Base-by-base conservation (phyloP, 495 filamentous ascomycete genomes). In the Terfezia claveryi region DNA sequence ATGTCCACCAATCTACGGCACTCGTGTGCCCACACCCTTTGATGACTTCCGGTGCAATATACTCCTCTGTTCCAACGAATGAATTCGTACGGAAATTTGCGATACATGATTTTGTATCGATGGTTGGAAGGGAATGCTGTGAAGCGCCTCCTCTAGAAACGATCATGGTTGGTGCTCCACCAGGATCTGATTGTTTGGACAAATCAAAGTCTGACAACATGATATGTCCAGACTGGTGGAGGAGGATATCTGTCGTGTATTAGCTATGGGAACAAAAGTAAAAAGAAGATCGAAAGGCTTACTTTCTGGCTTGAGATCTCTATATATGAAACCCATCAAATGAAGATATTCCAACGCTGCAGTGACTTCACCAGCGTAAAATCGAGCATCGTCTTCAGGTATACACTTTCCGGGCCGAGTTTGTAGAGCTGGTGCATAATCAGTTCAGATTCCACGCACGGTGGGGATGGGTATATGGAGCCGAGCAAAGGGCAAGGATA, bases 141-240 rank as follows among this genome's bases (percentile, higher is more conserved):
- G 83, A 88, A 2, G 82, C 80, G 50, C 88, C 87, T 53, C 77
- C 82, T 61, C 87, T 83, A 44, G 82, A 84, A 44, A 94, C 77
- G 58, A 98, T 94, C 89, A 98, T 94, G 11, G 87, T 94, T 17
- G 91, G 91, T 62, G 86, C 85, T 69, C 91, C 91, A 60, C 89
- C 91, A 23, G 91, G 82, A 53, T 91, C 92, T 8, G 91, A 98
- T 67, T 98, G 91, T 64, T 98, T 98, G 2, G 87, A 94, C 16
- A 98, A 75, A 67, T 98, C 91, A 65, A 98, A 98, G 69, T 98
- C 91, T 46, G 92, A 96, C 67, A 98, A 77, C 91, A 98, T 98
- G 65, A 98, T 98, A 66, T 98, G 91, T 37, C 91, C 91, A 14
- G 88, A 95, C 68, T 98, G 91, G 66, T 98, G 91, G 2, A 98